A percentile compares a stretch with the other conserved stretches of the same genome.
phyloP scores from a whole-genome alignment of 352 stramenopile genomes.

The Blastocystis sp. region DNA sequence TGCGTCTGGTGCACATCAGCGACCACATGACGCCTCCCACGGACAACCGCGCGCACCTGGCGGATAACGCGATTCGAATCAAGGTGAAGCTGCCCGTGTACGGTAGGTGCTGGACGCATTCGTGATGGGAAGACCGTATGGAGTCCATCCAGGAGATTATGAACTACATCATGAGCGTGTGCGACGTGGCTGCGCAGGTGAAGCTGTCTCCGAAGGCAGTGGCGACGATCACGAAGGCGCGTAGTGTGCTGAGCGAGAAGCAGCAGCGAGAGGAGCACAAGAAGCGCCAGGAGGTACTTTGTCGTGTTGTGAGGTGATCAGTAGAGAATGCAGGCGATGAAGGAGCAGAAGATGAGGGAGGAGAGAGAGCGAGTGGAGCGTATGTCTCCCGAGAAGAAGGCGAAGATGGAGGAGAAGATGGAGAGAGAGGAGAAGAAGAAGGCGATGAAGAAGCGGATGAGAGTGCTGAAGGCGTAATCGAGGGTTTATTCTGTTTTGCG shows the following conservation, averaged over 20 bases:
- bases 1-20: constrained; percentile 60
- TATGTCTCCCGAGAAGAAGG: constrained; percentile 23
- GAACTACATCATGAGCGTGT: constrained; percentile 16
- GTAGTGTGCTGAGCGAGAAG: neutral
- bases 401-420: constrained; percentile 57
- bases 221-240: constrained; percentile 6
- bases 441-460: constrained; percentile 52
- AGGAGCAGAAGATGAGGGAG: constrained; percentile 66
- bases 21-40: constrained; percentile 54
- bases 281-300: constrained; percentile 20
- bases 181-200: constrained; percentile 25
- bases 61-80: constrained; percentile 49
- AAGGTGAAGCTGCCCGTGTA: constrained; percentile 43
- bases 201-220: constrained; percentile 22
- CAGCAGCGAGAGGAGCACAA: constrained; percentile 36
- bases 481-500: neutral
- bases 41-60: constrained; percentile 46
- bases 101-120: neutral
- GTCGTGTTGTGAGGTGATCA: neutral
- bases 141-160: constrained; percentile 28
- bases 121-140: constrained; percentile 37
- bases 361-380: constrained; percentile 17
- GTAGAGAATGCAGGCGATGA: constrained; percentile 63
- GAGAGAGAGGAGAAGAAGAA: constrained; percentile 70
- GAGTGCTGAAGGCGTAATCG: constrained; percentile 37